Evolutionary conservation across 441 rosid genomes (phyloP), one percentile per base, ranked within the genome.

Genomic region (Erysimum pusillum): DNA sequence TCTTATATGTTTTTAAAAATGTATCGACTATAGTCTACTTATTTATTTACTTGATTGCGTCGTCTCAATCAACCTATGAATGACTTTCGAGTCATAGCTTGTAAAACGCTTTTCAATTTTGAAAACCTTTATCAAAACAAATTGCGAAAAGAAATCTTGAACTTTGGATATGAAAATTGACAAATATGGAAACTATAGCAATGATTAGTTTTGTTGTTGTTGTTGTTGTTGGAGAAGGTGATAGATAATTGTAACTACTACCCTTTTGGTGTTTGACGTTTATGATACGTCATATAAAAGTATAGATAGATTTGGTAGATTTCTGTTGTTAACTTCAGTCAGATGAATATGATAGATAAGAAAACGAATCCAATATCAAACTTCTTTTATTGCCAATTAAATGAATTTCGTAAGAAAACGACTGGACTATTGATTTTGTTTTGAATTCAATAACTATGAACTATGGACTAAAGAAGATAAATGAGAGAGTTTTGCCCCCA

Each of bases 311-410:
- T 51, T 38, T 39, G 69, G 63, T 63, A 45, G 3, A n/a, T 31
- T 53, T 46, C 12, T 35, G 38, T 45, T 32, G 39, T 56, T n/a
- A 32, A 13, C 11, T 36, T 12, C 35, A 34, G 36, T n/a, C n/a
- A n/a, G n/a, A 45, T 66, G 48, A 58, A 58, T 38, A 31, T 17
- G 44, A 14, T 28, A 58, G 41, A 56, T 42, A 13, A 28, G 45
- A 28, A 51, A 63, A 73, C 34, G 46, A 53, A 53, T 66, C 41
- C 34, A 65, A 36, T 20, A 1, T 25, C 68, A 67, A 59, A 67
- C 10, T 31, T 49, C 39, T 31, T 38, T 35, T 28, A 14, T 59
- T 38, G 48, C 45, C 34, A 59, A 58, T n/a, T 32, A 44, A 6
- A 13, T 2, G 35, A 20, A n/a, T n/a, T n/a, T n/a, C n/a, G 1